phyloP scores from a whole-genome alignment of 2,329 filamentous ascomycete genomes.

The Cytospora mali region DNA sequence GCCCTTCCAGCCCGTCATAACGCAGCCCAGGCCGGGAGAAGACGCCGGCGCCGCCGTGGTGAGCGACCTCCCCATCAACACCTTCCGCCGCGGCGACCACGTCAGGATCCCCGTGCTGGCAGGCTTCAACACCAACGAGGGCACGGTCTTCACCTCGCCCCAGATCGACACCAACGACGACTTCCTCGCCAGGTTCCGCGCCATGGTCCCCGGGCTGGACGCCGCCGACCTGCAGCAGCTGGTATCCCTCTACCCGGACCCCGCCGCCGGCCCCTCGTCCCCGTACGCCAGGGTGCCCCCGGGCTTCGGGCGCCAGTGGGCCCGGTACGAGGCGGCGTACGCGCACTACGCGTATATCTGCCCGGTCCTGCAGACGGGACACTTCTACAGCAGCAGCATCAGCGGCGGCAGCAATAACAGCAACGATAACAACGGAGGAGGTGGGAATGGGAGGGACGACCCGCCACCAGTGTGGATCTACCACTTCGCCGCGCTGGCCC shows the following conservation, averaged over 20 bases:
- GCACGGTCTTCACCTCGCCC: constrained; percentile 63
- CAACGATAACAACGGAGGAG: background rate
- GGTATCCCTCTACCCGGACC: constrained; percentile 64
- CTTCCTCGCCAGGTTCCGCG: constrained; percentile 63
- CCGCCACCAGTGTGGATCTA: constrained; percentile 41
- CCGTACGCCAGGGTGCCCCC: constrained; percentile 44
- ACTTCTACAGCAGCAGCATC: constrained; percentile 40
- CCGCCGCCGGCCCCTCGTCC: constrained; percentile 43
- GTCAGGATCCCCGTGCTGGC: constrained; percentile 66
- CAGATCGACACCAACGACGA: constrained; percentile 49
- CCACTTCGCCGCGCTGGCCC: constrained; percentile 53
- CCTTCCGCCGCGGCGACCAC: constrained; percentile 56
- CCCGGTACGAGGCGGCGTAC: constrained; percentile 62
- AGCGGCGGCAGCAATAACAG: background rate
- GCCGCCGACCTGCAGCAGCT: constrained; percentile 56
- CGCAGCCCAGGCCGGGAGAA: constrained; percentile 36
- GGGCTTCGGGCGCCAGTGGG: constrained; percentile 56
- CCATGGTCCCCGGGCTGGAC: constrained; percentile 61
- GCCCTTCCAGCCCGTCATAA: constrained; percentile 72
- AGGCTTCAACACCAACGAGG: constrained; percentile 73
- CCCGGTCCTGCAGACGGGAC: constrained; percentile 63
- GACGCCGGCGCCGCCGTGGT: constrained; percentile 46
- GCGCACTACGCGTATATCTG: constrained; percentile 67
- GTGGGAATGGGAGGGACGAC: background rate
- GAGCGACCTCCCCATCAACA: constrained; percentile 57